Evolutionary conservation across 1,284 basidiomycete species (phyloP).

Genomic region (Apiotrichum laibachii): DNA sequence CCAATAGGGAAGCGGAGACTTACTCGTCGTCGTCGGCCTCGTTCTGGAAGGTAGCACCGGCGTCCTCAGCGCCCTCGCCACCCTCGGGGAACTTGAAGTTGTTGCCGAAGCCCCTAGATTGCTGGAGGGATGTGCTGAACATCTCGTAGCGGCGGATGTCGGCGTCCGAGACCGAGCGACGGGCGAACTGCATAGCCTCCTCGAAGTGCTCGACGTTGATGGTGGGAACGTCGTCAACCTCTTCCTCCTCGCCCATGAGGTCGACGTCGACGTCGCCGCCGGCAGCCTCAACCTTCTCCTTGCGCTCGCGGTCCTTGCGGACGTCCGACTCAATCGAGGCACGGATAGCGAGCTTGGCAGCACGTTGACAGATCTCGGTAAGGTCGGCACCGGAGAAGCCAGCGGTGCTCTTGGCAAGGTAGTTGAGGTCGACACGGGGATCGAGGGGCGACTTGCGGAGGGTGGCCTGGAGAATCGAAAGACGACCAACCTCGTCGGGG

Average conservation of each 20-base stretch:
- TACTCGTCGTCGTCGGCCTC: slow-evolving; percentile 51
- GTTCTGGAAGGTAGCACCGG: slow-evolving; percentile 50
- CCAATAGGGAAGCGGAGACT: neutral
- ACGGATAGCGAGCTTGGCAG: slow-evolving; percentile 84
- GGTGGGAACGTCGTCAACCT: slow-evolving; percentile 91
- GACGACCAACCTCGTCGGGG: slow-evolving; percentile 86
- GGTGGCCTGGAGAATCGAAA: slow-evolving; percentile 85
- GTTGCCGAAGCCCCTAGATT: slow-evolving; percentile 48
- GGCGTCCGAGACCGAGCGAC: slow-evolving; percentile 86
- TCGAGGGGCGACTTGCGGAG: slow-evolving; percentile 92
- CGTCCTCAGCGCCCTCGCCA: slow-evolving; percentile 53
- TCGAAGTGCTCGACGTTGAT: slow-evolving; percentile 95
- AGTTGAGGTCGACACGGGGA: slow-evolving; percentile 77
- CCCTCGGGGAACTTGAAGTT: slow-evolving; percentile 77
- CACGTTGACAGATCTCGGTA: slow-evolving; percentile 96
- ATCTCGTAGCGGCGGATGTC: slow-evolving; percentile 70
- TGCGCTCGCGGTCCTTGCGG: slow-evolving; percentile 71
- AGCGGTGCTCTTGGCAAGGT: slow-evolving; percentile 90
- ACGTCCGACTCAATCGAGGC: slow-evolving; percentile 94
- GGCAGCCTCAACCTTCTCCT: slow-evolving; percentile 71
- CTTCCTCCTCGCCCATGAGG: slow-evolving; percentile 53
- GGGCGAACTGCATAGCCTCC: slow-evolving; percentile 64
- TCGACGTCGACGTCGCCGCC: slow-evolving; percentile 72
- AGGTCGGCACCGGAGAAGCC: slow-evolving; percentile 99
- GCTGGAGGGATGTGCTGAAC: slow-evolving; percentile 49